phyloP scores from a whole-genome alignment of 202 grass and related monocot genomes.

The Tripidium arundinaceum region DNA sequence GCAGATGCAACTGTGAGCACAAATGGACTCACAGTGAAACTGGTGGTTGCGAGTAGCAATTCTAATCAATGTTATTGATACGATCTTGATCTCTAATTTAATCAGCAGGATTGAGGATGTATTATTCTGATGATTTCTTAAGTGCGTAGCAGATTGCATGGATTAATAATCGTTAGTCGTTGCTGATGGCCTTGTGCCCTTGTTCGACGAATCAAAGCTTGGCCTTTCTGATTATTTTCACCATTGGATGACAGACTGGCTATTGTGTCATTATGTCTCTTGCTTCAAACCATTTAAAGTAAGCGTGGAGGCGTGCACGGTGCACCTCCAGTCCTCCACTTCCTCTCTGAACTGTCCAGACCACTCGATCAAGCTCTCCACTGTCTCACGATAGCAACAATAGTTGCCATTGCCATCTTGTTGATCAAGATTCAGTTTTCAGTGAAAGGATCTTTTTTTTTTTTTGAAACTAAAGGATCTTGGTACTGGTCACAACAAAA shows the following conservation, averaged over 20 bases:
- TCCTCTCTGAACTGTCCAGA: background rate
- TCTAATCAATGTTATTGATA: background rate
- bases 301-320: too few species aligned
- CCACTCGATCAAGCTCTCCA: background rate
- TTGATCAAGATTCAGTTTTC: background rate
- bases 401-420: background rate
- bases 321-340: background rate
- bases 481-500: background rate
- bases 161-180: background rate
- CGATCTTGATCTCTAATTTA: background rate
- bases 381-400: background rate
- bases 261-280: background rate
- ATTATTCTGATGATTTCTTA: background rate
- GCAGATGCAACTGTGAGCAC: background rate
- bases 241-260: too few species aligned
- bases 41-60: background rate
- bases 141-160: background rate
- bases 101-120: background rate
- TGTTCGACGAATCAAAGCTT: too few species aligned
- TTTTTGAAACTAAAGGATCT: background rate
- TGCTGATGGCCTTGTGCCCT: too few species aligned
- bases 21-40: background rate
- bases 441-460: background rate
- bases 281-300: too few species aligned
- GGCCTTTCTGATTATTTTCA: too few species aligned